Evolutionary conservation across 1,139 yeast species (phyloP), one percentile per base, ranked within the genome.

Genomic region (Hyphopichia wangnamkhiaoensis): DNA sequence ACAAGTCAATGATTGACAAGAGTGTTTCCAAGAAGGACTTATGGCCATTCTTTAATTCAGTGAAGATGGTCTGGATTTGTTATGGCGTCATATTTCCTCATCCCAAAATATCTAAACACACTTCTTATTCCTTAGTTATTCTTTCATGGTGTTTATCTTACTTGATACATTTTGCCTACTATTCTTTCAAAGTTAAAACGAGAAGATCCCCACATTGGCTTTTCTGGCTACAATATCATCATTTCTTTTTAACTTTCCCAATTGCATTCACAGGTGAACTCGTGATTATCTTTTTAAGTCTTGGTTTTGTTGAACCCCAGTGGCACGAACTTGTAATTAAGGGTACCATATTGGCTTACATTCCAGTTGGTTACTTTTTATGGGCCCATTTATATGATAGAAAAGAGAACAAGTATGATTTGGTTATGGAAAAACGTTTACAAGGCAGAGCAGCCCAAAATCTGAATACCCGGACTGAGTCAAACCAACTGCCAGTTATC

Each of bases 51-150:
- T 43, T 54, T 25, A 63, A 63, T 44, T 66, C 63, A 0, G 19
- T 60, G 3, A 58, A 64, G 37, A 65, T 71, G 71, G 62, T 54
- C 0, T 66, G 74, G 72, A 39, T 72, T 5, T 69, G 76, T 52
- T 73, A 64, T 45, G 75, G 71, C 1, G 72, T 75, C 12, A 65
- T 76, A 26, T 71, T 62, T 41, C 72, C 71, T 7, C 74, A 71
- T 44, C 81, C 81, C 1, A 68, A 61, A 40, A 58, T 76, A 20
- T 79, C 82, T 9, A 74, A 67, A 44, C 79, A 74, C 50, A 63
- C 70, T 2, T 54, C 70, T 8, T 77, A 76, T 53, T 74, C 82
- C 26, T 50, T 72, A 17, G 58, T 79, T 38, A 73, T 80, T 18
- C 44, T 66, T 13, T 50, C 76, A 8, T 75, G 79, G 72, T 67